Percentiles rank a stretch among this genome's conserved stretches.
phyloP scores from a whole-genome alignment of 2,329 filamentous ascomycete species.

The Trichoderma koningii region DNA sequence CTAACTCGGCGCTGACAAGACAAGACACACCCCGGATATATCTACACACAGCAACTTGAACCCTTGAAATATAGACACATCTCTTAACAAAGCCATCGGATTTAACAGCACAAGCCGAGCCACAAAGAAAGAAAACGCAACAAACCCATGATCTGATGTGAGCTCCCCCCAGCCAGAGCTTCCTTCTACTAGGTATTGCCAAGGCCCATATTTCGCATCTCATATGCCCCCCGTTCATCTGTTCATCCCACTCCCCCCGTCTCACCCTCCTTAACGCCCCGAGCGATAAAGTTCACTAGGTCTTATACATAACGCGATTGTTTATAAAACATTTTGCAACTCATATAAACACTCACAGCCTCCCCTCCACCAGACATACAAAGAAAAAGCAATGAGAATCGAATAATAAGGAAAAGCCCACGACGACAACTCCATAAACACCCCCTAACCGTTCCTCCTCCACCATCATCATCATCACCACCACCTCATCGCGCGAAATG shows the following conservation, averaged over 20 bases:
- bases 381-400: neutral
- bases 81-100: too few relatives aligned
- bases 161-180: neutral
- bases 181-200: neutral
- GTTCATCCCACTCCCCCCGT: neutral
- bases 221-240: neutral
- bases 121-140: too few relatives aligned
- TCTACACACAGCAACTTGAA: too few relatives aligned
- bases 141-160: neutral
- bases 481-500: constrained; percentile 20
- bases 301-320: constrained; percentile 7
- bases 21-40: too few relatives aligned
- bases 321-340: neutral
- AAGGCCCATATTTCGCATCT: neutral
- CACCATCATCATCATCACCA: too few relatives aligned
- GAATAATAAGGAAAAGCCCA: constrained; percentile 5
- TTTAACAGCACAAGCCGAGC: too few relatives aligned
- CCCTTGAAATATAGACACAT: too few relatives aligned
- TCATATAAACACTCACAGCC: neutral
- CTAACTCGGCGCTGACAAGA: too few relatives aligned
- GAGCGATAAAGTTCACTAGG: constrained; percentile 13
- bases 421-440: neutral
- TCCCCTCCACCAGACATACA: neutral
- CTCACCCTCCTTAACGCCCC: neutral
- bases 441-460: too few relatives aligned